A percentile compares a stretch with the other conserved stretches of the same genome.
phyloP scores from a whole-genome alignment of 2,329 filamentous ascomycete genomes.

The Trichoderma oligosporum region DNA sequence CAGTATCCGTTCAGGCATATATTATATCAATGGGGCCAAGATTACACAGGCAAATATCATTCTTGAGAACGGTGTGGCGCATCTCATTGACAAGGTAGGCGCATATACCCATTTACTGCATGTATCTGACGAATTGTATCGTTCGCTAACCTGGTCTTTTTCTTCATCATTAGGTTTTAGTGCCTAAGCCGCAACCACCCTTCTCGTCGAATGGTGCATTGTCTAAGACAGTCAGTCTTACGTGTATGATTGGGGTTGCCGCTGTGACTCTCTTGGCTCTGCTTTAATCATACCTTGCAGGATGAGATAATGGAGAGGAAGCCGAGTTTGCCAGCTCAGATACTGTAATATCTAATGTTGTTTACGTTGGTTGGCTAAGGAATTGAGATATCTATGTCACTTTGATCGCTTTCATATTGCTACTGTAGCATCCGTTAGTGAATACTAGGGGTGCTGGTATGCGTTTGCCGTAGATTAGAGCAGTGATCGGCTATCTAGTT shows the following conservation, averaged over 20 bases:
- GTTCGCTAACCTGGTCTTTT: not conserved
- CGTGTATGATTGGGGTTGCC: not conserved
- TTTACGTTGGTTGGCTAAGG: not conserved
- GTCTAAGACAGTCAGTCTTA: not conserved
- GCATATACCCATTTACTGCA: not conserved
- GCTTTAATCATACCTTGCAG: not conserved
- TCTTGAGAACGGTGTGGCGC: not conserved
- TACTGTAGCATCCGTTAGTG: not conserved
- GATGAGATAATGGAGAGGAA: not conserved
- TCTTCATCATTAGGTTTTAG: not conserved
- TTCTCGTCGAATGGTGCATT: not conserved
- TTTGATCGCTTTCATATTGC: too few relatives aligned
- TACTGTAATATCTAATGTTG: not conserved
- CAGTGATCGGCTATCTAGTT: not conserved
- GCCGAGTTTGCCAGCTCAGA: not conserved
- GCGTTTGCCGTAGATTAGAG: not conserved
- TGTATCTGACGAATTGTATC: not conserved
- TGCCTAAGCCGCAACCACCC: not conserved
- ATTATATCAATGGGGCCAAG: slow-evolving; percentile 1
- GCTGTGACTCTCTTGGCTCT: not conserved
- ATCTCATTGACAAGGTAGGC: not conserved
- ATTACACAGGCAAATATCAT: slow-evolving; percentile 6
- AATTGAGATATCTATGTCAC: not conserved
- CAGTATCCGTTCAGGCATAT: not conserved
- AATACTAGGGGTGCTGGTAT: too few relatives aligned